A percentile compares a stretch with the other conserved stretches of the same genome.
Conservation (phyloP, 2,329 filamentous ascomycete species). For the Fusarium sp. region DNA sequence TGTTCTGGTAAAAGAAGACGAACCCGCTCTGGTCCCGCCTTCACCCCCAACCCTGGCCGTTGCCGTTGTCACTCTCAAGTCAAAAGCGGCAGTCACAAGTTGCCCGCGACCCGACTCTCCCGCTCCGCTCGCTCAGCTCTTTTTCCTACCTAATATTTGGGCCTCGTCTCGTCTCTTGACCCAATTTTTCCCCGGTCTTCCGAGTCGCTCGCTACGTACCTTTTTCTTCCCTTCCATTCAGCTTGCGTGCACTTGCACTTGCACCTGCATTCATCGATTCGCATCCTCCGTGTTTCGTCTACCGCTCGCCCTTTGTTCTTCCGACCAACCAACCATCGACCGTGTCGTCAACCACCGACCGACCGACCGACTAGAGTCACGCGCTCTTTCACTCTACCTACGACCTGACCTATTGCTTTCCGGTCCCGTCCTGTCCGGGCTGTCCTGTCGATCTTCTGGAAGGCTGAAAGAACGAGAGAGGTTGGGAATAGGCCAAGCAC, state of each 20-base stretch:
- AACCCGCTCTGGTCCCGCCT: slow-evolving; percentile 5
- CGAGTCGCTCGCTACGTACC: slow-evolving; percentile 15
- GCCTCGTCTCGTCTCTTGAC: not conserved
- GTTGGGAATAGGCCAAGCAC: slow-evolving; percentile 16
- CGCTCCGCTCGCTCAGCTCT: slow-evolving; percentile 5
- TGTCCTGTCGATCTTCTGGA: slow-evolving; percentile 7
- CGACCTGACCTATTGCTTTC: not conserved
- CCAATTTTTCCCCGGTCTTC: slow-evolving; percentile 32
- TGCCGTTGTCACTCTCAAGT: not conserved
- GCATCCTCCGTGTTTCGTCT: slow-evolving; percentile 11
- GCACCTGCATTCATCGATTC: not conserved
- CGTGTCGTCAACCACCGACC: not conserved
- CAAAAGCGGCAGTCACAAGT: not conserved
- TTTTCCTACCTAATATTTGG: not conserved
- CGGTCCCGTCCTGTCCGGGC: not conserved
- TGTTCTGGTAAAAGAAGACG: not conserved
- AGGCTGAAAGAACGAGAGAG: slow-evolving; percentile 8
- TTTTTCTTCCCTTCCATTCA: not conserved
- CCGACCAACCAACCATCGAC: not conserved
- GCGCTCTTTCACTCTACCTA: not conserved
- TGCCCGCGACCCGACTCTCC: slow-evolving; percentile 29
- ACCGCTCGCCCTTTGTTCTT: slow-evolving; percentile 1
- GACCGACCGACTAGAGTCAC: not conserved
- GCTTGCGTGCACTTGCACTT: not conserved
- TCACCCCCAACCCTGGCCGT: not conserved